Percentiles rank a stretch among this genome's conserved stretches.
Evolutionary conservation across 2,329 filamentous ascomycete species (phyloP).

Genomic region (Ophiostoma perfectum): DNA sequence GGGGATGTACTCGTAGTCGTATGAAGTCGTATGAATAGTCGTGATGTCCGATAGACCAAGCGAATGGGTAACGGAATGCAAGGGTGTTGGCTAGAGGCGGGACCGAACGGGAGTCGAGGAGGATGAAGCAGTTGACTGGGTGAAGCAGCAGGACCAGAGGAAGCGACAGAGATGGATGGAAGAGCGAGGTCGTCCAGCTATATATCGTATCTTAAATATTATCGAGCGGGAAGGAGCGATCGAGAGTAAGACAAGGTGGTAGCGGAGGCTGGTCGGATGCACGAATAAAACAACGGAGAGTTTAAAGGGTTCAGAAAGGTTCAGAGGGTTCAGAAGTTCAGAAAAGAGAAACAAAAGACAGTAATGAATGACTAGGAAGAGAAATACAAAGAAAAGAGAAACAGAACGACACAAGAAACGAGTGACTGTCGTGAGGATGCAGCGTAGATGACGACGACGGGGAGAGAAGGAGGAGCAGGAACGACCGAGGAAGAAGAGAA

Average conservation of each 20-base stretch:
- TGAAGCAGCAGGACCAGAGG: not conserved
- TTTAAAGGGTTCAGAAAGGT: no score
- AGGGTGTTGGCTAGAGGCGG: no score
- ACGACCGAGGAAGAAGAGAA: conserved; percentile 3
- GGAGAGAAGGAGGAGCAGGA: not conserved
- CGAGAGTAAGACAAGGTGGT: conserved; percentile 2
- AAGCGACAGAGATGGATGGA: not conserved
- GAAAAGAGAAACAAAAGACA: not conserved
- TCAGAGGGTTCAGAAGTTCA: not conserved
- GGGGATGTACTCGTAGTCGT: not conserved
- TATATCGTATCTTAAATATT: not conserved
- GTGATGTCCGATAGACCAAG: conserved; percentile 7
- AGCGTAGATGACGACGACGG: not conserved
- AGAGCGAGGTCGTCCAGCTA: not conserved
- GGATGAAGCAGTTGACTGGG: not conserved
- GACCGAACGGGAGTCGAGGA: not conserved
- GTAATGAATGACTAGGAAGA: not conserved
- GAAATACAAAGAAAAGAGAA: not conserved
- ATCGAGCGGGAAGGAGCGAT: not conserved
- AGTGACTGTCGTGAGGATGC: conserved; percentile 1
- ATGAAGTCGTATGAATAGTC: no score
- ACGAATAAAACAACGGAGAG: no score
- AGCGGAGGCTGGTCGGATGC: not conserved
- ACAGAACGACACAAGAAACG: not conserved
- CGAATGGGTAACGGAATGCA: conserved; percentile 10